Evolutionary conservation across 2,329 filamentous ascomycete genomes (phyloP), one percentile per base, ranked within the genome.

Genomic region (Blastomyces gilchristii): DNA sequence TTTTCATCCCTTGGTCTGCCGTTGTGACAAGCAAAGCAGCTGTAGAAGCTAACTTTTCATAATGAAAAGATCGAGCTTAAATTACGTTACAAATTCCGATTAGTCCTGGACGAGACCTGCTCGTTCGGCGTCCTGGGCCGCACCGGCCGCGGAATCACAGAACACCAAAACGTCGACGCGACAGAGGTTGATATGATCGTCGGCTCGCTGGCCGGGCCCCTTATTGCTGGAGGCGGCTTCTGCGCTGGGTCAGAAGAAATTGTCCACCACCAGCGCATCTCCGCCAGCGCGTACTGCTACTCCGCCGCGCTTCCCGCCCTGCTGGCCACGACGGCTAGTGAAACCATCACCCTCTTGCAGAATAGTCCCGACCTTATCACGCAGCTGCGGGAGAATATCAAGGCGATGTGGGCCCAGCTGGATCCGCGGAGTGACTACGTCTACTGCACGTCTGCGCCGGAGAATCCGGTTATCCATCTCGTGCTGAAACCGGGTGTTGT

Each of bases 71-170:
- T 97, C 67, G 93, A 96, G 74, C 82, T 99, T 69, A 97, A 97
- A 78, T 86, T 92, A 69, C 90, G 89, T 75, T 97, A 97, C 83
- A 99, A 97, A 79, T 99, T 97, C 80, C 91, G 94, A 70, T 85
- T 99, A 63, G 96, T 97, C 68, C 86, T 99, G 47, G 94, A 99
- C 75, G 94, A 99, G 80, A 96, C 92, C 1, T 96, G 90, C 88
- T 97, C 92, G 0, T 99, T 97, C 73, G 95, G 93, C 65, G 89
- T 97, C 22, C 83, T 99, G 5, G 94, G 94, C 58, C 85, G 91
- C 65, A 96, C 91, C 34, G 95, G 94, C 25, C 87, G 91, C 61
- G 94, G 94, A 64, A 82, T 97, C 49, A 97, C 94, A 0, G 95
- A 99, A 79, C 90, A 93, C 6, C 94, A 97, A 73, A 96, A 97